Percentiles rank a stretch among this genome's conserved stretches.
phyloP scores from a whole-genome alignment of 345 rosid genomes.

The Bretschneidera sinensis region DNA sequence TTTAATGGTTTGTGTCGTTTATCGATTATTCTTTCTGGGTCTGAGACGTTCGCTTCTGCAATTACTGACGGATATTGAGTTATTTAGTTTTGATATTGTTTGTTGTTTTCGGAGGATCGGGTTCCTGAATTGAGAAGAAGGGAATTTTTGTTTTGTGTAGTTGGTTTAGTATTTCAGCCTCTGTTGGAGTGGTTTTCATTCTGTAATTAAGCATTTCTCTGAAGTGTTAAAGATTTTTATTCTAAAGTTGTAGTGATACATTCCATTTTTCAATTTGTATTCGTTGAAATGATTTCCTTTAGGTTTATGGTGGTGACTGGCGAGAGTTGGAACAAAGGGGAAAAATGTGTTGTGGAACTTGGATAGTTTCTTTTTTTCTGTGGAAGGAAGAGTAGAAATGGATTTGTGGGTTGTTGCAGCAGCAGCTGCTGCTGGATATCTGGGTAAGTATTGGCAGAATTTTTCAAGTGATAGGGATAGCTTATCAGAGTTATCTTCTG shows the following conservation, averaged over 20 bases:
- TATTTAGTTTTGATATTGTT: neutral
- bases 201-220: neutral
- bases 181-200: neutral
- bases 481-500: slow-evolving; percentile 28
- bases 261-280: slow-evolving; percentile 6
- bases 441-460: slow-evolving; percentile 52
- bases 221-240: neutral
- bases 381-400: slow-evolving; percentile 40
- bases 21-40: slow-evolving; percentile 8
- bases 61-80: slow-evolving; percentile 3
- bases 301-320: slow-evolving; percentile 16
- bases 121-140: neutral
- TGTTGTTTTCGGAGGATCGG: neutral
- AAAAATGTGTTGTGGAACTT: slow-evolving; percentile 19
- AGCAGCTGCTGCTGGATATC: slow-evolving; percentile 73
- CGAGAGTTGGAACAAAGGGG: slow-evolving; percentile 17
- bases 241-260: slow-evolving; percentile 1
- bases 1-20: neutral
- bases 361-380: slow-evolving; percentile 15
- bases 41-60: slow-evolving; percentile 1
- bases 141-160: neutral
- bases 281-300: slow-evolving; percentile 20
- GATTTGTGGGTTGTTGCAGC: slow-evolving; percentile 73
- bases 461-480: slow-evolving; percentile 28
- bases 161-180: neutral